Percentiles rank a stretch among this genome's conserved stretches.
These are phyloP conservation scores for Kitagawia praeruptora DNA, from an alignment of 129 eudicot species.

Conservation along the genomic window DNA sequence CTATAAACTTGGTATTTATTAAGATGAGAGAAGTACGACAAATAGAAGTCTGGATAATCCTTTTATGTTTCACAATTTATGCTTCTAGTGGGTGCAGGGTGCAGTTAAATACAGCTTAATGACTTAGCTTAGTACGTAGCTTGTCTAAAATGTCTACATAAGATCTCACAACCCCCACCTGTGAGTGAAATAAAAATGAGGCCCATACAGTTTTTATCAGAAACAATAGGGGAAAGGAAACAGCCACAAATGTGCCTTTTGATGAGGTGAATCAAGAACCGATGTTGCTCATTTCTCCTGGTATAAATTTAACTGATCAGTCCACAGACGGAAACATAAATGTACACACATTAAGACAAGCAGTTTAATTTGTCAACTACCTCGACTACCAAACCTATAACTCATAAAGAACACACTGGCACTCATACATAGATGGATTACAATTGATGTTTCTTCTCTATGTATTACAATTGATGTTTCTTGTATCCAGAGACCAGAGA, in stretches of 20 bases:
- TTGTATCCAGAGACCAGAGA: not conserved
- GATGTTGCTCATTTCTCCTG: not conserved
- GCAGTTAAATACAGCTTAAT: not conserved
- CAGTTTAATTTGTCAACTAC: not conserved
- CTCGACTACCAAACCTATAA: not conserved
- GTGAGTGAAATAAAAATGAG: constrained; percentile 13
- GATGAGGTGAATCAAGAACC: not conserved
- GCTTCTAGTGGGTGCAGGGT: not conserved
- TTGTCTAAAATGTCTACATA: constrained; percentile 61
- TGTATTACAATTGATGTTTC: not conserved
- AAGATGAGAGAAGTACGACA: too few relatives aligned
- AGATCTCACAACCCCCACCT: constrained; percentile 78
- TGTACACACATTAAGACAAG: not conserved
- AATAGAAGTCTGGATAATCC: too few relatives aligned
- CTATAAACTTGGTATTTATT: too few relatives aligned
- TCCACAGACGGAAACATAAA: not conserved
- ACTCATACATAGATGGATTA: not conserved
- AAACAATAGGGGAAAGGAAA: not conserved
- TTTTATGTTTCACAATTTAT: too few relatives aligned
- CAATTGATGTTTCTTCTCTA: not conserved
- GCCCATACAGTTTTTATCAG: not conserved
- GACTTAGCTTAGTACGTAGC: constrained; percentile 51
- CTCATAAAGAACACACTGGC: not conserved
- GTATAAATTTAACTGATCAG: not conserved
- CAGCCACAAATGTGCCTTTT: not conserved